Base-by-base conservation (phyloP, 2,329 filamentous ascomycete species). In the Plectosphaerella sp. region DNA sequence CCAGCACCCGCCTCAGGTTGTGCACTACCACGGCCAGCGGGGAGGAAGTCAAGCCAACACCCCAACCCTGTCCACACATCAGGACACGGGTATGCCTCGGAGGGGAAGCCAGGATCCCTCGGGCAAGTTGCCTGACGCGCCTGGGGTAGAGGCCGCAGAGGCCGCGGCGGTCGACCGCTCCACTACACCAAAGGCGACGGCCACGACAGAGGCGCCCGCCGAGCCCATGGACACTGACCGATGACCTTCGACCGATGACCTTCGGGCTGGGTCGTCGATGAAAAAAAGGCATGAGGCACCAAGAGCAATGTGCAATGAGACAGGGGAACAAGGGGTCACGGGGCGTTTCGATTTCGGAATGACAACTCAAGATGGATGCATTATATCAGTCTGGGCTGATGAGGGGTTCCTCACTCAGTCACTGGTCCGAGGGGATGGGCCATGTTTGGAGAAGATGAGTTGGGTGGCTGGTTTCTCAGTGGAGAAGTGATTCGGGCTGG, bases 1-100 rank as follows among this genome's bases (percentile, higher is more conserved):
- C 15, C 83, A 86, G 63, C 73, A 78, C 15, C 82, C 83, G 24
- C 83, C 83, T 10, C 83, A 87, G 61, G 83, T 87, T 3, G 74
- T 87, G 28, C 83, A 87, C 59, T 87, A 87, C 58, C 83, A 86
- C 57, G 83, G 83, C 5, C 83, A 86, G 63, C 73, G 83, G 39
- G 83, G 83, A n/a, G 83, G 83, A 11, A 86, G 83, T 60, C 83
- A 86, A 61, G 78, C 82, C 9, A 86, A 84, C 60, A 86, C 83
- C 0, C 83, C 83, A 12, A 86, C 82, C 1, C 67, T 78, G 22
- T 68, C 76, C 18, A 76, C 77, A 53, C 74, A 78, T 47, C 75
- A 77, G 47, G 80, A 83, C 45, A 62, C 69, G 1, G 74, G 71
- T 1, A 56, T 74, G 35, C 65, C 74, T 58, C 68, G 75, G 43